Conservation (phyloP, 768 basidiomycete species). For the Pleurotus giganteus region DNA sequence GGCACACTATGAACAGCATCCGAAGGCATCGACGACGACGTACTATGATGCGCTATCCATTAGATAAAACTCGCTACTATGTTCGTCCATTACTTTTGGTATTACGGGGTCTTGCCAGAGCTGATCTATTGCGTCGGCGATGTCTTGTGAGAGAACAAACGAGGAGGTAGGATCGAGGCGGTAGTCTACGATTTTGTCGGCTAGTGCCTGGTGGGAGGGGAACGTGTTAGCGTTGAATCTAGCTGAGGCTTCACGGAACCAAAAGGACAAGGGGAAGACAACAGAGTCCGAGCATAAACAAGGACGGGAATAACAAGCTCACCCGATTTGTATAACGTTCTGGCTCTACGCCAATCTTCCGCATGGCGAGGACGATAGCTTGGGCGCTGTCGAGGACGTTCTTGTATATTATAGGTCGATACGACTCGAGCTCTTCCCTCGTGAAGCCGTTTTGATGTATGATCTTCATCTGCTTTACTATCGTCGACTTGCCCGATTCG, state of each 20-base stretch:
- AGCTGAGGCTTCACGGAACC: too few relatives aligned
- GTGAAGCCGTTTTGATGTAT: constrained; percentile 93
- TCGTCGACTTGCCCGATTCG: constrained; percentile 92
- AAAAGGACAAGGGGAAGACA: constrained; percentile 8
- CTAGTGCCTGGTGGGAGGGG: constrained; percentile 28
- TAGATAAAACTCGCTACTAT: constrained; percentile 78
- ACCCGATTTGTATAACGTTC: constrained; percentile 64
- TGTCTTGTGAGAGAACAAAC: constrained; percentile 55
- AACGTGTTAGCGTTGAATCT: not conserved
- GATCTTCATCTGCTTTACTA: constrained; percentile 99
- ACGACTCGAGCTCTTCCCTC: constrained; percentile 70
- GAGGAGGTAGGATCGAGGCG: constrained; percentile 40
- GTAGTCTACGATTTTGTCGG: constrained; percentile 64
- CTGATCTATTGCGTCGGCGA: constrained; percentile 66
- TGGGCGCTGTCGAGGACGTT: constrained; percentile 90
- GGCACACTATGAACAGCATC: too few relatives aligned
- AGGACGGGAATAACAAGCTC: constrained; percentile 16
- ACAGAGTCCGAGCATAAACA: not conserved
- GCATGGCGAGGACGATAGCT: constrained; percentile 80
- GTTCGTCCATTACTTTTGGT: constrained; percentile 50
- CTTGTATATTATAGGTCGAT: constrained; percentile 76
- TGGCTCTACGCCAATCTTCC: constrained; percentile 82
- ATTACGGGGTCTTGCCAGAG: constrained; percentile 72
- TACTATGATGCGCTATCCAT: constrained; percentile 95
- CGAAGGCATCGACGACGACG: too few relatives aligned